These are phyloP conservation scores for Kodamaea plutei DNA, from an alignment of 1,139 yeast species.

Conservation along the genomic window DNA sequence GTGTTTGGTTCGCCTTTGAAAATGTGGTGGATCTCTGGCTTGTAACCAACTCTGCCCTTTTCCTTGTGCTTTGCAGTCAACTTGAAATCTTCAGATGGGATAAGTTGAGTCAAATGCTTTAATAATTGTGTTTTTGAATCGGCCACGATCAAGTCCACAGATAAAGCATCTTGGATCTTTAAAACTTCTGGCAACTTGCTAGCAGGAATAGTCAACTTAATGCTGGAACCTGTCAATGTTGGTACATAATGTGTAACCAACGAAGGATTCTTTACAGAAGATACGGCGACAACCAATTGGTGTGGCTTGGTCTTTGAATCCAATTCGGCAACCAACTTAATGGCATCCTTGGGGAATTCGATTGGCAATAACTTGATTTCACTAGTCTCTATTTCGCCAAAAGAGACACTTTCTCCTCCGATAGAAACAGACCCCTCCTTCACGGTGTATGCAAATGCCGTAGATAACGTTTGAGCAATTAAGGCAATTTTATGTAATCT, in stretches of 20 bases:
- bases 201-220: conserved; percentile 27
- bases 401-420: conserved; percentile 21
- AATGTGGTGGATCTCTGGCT: conserved; percentile 67
- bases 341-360: conserved; percentile 30
- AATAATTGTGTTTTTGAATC: conserved; percentile 24
- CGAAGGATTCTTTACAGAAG: conserved; percentile 15
- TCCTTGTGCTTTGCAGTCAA: conserved; percentile 19
- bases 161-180: conserved; percentile 30
- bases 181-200: conserved; percentile 36
- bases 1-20: conserved; percentile 58
- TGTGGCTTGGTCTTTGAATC: conserved; percentile 18
- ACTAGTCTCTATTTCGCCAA: conserved; percentile 37
- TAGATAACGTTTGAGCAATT: conserved; percentile 11
- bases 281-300: conserved; percentile 18
- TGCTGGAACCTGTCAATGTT: conserved; percentile 14
- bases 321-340: conserved; percentile 28
- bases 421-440: conserved; percentile 28
- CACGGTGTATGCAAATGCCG: conserved; percentile 23
- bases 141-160: conserved; percentile 32
- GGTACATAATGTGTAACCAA: conserved; percentile 16
- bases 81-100: conserved; percentile 30
- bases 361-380: conserved; percentile 31
- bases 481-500: conserved; percentile 12
- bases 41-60: conserved; percentile 43
- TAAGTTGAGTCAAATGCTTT: conserved; percentile 29